Conservation (phyloP, 1,284 basidiomycete species). For the Leucocoprinus gongylophorus region DNA sequence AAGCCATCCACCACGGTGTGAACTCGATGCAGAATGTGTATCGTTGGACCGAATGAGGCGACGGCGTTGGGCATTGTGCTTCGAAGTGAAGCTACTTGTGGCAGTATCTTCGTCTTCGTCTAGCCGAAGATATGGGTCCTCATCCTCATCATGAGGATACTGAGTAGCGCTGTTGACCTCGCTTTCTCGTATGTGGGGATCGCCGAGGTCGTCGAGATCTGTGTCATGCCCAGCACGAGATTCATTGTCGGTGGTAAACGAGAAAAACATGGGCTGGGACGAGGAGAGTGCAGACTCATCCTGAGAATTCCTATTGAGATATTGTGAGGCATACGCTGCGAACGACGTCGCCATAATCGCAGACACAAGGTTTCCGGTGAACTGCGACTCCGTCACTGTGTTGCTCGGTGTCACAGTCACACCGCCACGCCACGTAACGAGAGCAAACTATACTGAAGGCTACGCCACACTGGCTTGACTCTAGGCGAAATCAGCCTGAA, state of each 20-base stretch:
- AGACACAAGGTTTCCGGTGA: slow-evolving; percentile 1
- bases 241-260: slow-evolving; percentile 67
- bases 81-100: slow-evolving; percentile 32
- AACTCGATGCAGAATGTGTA: slow-evolving; percentile 32
- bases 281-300: slow-evolving; percentile 32
- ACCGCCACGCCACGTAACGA: neutral
- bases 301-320: slow-evolving; percentile 47
- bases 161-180: slow-evolving; percentile 25
- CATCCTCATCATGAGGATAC: slow-evolving; percentile 41
- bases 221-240: slow-evolving; percentile 48
- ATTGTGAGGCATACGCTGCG: slow-evolving; percentile 62
- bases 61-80: slow-evolving; percentile 41
- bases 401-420: slow-evolving; percentile 8
- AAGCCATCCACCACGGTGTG: slow-evolving; percentile 54
- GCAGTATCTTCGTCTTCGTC: slow-evolving; percentile 45
- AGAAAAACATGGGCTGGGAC: slow-evolving; percentile 74
- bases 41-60: slow-evolving; percentile 40
- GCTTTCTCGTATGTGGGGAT: slow-evolving; percentile 57
- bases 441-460: too few relatives aligned
- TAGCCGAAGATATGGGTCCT: slow-evolving; percentile 69
- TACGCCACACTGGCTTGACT: too few relatives aligned
- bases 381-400: slow-evolving; percentile 3
- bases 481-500: too few relatives aligned
- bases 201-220: slow-evolving; percentile 63
- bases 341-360: slow-evolving; percentile 45